These are phyloP conservation scores for Aspergillus wentii DNA, from an alignment of 495 filamentous ascomycete genomes.

Conservation along the genomic window DNA sequence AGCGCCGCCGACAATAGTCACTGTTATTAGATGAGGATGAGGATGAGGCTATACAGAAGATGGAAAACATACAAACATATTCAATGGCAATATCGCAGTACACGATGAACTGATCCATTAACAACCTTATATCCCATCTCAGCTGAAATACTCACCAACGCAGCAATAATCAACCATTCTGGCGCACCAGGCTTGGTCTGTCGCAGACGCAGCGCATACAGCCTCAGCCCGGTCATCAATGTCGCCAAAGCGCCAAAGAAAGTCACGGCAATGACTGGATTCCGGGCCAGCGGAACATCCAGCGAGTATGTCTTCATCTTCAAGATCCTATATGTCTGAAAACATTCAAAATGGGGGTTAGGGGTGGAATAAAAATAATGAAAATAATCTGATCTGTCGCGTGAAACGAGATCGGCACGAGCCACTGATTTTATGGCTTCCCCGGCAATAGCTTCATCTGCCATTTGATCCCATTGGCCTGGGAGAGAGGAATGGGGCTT, in stretches of 20 bases:
- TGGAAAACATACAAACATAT: not conserved
- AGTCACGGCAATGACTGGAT: constrained; percentile 3
- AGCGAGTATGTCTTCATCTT: constrained; percentile 2
- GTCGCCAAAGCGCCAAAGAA: not conserved
- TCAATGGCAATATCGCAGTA: not conserved
- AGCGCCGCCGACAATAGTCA: not conserved
- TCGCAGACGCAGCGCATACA: not conserved
- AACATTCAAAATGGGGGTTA: too few species aligned
- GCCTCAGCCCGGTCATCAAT: not conserved
- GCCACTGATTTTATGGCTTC: too few species aligned
- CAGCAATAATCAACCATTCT: not conserved
- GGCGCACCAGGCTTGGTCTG: not conserved
- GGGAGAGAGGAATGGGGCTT: too few species aligned
- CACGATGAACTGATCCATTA: not conserved
- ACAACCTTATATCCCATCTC: not conserved
- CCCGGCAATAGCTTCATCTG: too few species aligned
- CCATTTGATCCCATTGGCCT: too few species aligned
- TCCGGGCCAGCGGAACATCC: not conserved
- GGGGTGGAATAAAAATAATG: too few species aligned
- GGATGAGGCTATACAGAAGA: too few species aligned
- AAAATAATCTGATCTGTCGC: too few species aligned
- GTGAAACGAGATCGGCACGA: too few species aligned
- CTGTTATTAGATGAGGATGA: not conserved
- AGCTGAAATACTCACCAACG: constrained; percentile 1
- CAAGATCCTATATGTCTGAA: too few species aligned